Conservation (phyloP, 192 early-diverging fungal genomes). For the Backusella westeae region DNA sequence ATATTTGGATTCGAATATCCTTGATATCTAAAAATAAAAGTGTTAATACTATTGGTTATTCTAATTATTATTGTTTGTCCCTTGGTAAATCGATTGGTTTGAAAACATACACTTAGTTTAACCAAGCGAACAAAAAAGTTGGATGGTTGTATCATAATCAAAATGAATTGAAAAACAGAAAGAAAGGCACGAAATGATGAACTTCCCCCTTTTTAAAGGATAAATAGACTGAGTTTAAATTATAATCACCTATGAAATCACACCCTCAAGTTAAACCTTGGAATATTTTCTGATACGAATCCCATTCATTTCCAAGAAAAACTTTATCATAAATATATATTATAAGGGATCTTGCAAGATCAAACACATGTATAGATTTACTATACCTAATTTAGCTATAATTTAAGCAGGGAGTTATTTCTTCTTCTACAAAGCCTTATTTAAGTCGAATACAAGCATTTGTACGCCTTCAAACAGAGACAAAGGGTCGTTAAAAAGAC, state of each 20-base stretch:
- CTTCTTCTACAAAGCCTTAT: no score
- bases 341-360: not conserved
- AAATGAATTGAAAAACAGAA: not conserved
- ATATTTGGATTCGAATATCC: not conserved
- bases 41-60: not conserved
- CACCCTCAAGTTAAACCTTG: not conserved
- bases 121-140: constrained; percentile 4
- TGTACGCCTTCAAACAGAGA: not conserved
- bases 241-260: not conserved
- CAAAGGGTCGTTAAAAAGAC: not conserved
- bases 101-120: not conserved
- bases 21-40: not conserved
- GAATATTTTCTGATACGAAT: not conserved
- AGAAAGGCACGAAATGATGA: not conserved
- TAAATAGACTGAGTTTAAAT: not conserved
- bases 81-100: not conserved
- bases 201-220: not conserved
- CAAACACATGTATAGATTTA: not conserved
- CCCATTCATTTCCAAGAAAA: not conserved
- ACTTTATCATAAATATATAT: not conserved
- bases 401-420: not conserved
- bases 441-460: not conserved
- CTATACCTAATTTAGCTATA: not conserved
- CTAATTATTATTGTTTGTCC: not conserved
- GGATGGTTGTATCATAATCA: not conserved